Evolutionary conservation across 176 grass and related monocot species (phyloP), one percentile per base, ranked within the genome.

Genomic region (Ensete ventricosum): DNA sequence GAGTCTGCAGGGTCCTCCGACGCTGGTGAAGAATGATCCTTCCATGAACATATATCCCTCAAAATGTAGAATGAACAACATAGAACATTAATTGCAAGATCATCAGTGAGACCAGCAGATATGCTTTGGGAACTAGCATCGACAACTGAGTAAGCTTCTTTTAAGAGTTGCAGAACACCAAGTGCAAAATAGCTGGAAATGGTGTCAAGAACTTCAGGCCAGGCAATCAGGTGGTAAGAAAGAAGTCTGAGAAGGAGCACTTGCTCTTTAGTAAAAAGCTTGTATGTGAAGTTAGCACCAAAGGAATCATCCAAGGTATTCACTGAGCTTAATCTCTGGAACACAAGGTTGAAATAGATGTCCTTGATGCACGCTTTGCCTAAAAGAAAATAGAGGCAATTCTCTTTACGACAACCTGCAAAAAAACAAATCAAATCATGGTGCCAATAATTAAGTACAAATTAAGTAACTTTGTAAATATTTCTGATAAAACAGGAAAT

Each of bases 31-130:
- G 14, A 59, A 62, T 79, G 13, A 71, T 84, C 52, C 71, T 91
- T 88, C 88, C 90, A 94, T 66, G 80, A 88, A 85, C 84, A 89
- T 60, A 91, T 87, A 81, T 98, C 90, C 77, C 87, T 93, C 78
- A 94, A 77, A 60, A 98, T 87, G 59, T 82, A 52, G 50, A 98
- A 79, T 0, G 88, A 89, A 67, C 87, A 98, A 75, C 90, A 86
- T 72, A 98, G 75, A 22, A 87, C 70, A 85, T 93, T 84, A 23
- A 82, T 79, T 80, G 17, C 80, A 80, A 77, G 76, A 62, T 8
- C 49, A 73, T 78, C 84, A 62, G 84, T 91, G 53, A 86, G 84
- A 82, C 87, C 77, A 49, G 72, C 62, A 73, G 78, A 83, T 70
- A 65, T 76, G 51, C 55, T 78, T 74, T 58, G 84, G 67, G 57